Evolutionary conservation across 2,329 filamentous ascomycete species (phyloP).

Genomic region (Phyllosticta paracitricarpa): DNA sequence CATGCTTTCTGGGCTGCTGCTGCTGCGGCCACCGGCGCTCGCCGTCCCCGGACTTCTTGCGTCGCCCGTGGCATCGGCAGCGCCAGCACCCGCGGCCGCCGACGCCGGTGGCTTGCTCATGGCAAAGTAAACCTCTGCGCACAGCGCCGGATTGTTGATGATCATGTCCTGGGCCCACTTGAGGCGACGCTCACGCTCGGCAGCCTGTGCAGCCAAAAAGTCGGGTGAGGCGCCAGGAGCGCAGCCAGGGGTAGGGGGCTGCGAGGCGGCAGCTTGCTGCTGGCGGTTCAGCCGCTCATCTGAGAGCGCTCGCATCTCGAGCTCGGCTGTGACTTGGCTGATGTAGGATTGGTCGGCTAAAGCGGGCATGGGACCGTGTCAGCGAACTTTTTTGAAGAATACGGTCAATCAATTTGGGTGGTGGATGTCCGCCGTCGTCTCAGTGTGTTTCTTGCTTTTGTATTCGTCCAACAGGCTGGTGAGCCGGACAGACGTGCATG

Average conservation of each 20-base stretch:
- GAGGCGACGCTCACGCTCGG: slow-evolving; percentile 6
- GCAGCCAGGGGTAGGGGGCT: not conserved
- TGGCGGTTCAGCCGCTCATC: slow-evolving; percentile 5
- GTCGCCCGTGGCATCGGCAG: not conserved
- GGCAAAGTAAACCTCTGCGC: slow-evolving; percentile 8
- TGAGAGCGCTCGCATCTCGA: slow-evolving; percentile 2
- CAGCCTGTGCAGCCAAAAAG: not conserved
- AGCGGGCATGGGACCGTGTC: not conserved
- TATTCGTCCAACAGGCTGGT: too few species aligned
- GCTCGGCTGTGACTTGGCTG: slow-evolving; percentile 5
- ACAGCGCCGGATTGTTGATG: slow-evolving; percentile 6
- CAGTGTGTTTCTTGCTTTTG: not conserved
- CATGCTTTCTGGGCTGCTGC: not conserved
- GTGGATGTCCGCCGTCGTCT: not conserved
- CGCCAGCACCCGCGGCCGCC: not conserved
- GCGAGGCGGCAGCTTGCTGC: not conserved
- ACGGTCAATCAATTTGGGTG: not conserved
- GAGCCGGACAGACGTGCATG: not conserved
- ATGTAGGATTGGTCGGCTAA: slow-evolving; percentile 2
- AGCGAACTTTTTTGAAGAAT: not conserved
- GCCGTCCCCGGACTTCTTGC: not conserved
- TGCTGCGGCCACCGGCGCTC: not conserved
- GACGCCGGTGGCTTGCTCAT: slow-evolving; percentile 3
- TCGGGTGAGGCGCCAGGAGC: not conserved
- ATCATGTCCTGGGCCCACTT: slow-evolving; percentile 11